Evolutionary conservation across 345 rosid genomes (phyloP).

Genomic region (Rhizophora apiculata): DNA sequence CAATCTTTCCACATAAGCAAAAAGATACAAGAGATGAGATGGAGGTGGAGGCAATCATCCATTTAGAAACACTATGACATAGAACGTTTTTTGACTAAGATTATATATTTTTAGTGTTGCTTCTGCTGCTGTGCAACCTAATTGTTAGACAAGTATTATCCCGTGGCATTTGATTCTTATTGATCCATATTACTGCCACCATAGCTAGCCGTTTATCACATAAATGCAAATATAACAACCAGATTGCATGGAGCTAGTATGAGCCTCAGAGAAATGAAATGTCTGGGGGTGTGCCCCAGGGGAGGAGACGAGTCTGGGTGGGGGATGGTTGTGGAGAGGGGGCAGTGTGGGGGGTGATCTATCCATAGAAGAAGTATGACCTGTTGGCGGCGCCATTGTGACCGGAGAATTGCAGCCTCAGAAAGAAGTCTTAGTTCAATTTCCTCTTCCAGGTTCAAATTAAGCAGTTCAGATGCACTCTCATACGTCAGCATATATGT

Average conservation of each 20-base stretch:
- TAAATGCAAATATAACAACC: no score
- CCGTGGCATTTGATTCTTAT: no score
- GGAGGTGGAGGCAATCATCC: background rate
- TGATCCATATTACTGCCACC: no score
- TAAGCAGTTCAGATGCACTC: constrained; percentile 89
- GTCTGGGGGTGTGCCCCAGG: no score
- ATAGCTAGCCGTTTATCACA: no score
- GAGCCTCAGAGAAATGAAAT: no score
- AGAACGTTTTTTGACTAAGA: background rate
- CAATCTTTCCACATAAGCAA: background rate
- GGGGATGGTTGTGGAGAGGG: no score
- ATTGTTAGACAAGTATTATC: no score
- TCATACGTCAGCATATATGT: constrained; percentile 97
- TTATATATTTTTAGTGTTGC: background rate
- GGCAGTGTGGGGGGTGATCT: no score
- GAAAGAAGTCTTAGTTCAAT: constrained; percentile 68
- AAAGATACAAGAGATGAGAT: background rate
- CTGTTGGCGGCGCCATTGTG: constrained; percentile 84
- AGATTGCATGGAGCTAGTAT: no score
- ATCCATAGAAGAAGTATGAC: constrained; percentile 32
- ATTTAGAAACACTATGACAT: no score
- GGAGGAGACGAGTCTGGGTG: no score
- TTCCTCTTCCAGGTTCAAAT: constrained; percentile 87
- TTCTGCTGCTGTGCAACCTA: background rate
- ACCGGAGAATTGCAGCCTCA: constrained; percentile 70